phyloP scores from a whole-genome alignment of 345 rosid genomes.

The Citrus unshiu region DNA sequence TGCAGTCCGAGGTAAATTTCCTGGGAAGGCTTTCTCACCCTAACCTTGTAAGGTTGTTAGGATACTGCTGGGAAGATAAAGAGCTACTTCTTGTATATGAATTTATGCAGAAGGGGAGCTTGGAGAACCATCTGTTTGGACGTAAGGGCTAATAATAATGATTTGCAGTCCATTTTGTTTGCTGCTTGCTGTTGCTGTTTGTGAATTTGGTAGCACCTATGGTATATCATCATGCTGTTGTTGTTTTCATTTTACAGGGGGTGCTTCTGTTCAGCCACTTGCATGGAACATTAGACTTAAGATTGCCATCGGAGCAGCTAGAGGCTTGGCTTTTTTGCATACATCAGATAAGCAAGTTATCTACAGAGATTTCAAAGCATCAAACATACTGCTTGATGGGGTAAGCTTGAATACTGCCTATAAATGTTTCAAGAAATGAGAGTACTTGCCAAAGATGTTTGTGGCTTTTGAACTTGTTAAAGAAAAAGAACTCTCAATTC shows the following conservation, averaged over 20 bases:
- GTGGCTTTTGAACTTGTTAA: neutral
- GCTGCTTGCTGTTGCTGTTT: neutral
- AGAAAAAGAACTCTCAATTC: neutral
- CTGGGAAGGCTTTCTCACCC: slow-evolving; percentile 89
- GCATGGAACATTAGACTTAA: slow-evolving; percentile 69
- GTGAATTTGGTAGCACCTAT: neutral
- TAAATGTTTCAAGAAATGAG: neutral
- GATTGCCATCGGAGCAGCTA: slow-evolving; percentile 81
- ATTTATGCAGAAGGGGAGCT: slow-evolving; percentile 92
- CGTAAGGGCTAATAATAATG: slow-evolving; percentile 38
- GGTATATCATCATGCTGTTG: neutral
- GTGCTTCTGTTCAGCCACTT: slow-evolving; percentile 76
- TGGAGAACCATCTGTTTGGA: slow-evolving; percentile 91
- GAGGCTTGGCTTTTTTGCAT: slow-evolving; percentile 76
- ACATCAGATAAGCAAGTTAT: slow-evolving; percentile 83
- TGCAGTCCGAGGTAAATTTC: slow-evolving; percentile 80
- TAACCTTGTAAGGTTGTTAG: slow-evolving; percentile 75
- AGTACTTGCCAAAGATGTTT: neutral
- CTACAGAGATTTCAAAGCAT: slow-evolving; percentile 90
- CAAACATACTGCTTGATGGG: slow-evolving; percentile 88
- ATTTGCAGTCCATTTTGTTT: neutral
- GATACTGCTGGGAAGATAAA: slow-evolving; percentile 75
- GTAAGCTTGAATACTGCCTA: slow-evolving; percentile 30
- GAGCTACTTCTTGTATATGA: slow-evolving; percentile 88
- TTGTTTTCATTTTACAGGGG: slow-evolving; percentile 43